A percentile compares a stretch with the other conserved stretches of the same genome.
These are phyloP conservation scores for Elsinoe australis DNA, from an alignment of 2,329 filamentous ascomycete species.

Conservation along the genomic window DNA sequence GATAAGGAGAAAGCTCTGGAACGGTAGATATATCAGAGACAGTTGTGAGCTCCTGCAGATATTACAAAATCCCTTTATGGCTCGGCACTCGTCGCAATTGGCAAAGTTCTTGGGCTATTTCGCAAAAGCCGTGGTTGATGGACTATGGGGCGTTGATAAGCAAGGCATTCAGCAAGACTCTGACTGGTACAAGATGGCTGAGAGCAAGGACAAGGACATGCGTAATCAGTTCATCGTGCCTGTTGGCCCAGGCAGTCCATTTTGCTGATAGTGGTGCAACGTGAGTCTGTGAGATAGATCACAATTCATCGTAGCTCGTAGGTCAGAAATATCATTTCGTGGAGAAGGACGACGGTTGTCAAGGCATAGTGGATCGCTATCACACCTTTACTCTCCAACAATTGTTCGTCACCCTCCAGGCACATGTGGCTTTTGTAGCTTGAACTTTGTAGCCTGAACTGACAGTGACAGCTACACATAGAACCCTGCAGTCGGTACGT, in stretches of 20 bases:
- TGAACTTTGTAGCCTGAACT: too few relatives aligned
- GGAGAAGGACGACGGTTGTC: too few relatives aligned
- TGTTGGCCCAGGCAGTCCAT: neutral
- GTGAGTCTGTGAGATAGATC: neutral
- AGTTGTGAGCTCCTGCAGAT: neutral
- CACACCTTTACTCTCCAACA: too few relatives aligned
- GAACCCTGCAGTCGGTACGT: too few relatives aligned
- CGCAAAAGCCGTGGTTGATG: constrained; percentile 1
- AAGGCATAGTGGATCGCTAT: too few relatives aligned
- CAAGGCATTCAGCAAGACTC: neutral
- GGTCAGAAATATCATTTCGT: too few relatives aligned
- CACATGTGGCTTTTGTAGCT: too few relatives aligned
- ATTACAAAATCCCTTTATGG: neutral
- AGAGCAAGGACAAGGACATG: neutral
- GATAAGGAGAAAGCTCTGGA: neutral
- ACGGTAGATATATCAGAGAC: neutral
- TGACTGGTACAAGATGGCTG: neutral
- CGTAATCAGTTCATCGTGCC: constrained; percentile 1
- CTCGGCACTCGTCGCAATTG: neutral
- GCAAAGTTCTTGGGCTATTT: neutral
- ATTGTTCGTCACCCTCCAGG: too few relatives aligned
- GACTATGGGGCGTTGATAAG: neutral
- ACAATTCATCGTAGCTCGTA: too few relatives aligned
- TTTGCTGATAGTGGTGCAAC: neutral
- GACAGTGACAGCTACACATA: too few relatives aligned